Evolutionary conservation across 2,329 filamentous ascomycete species (phyloP).

Genomic region (Phaeosphaeria sp.): DNA sequence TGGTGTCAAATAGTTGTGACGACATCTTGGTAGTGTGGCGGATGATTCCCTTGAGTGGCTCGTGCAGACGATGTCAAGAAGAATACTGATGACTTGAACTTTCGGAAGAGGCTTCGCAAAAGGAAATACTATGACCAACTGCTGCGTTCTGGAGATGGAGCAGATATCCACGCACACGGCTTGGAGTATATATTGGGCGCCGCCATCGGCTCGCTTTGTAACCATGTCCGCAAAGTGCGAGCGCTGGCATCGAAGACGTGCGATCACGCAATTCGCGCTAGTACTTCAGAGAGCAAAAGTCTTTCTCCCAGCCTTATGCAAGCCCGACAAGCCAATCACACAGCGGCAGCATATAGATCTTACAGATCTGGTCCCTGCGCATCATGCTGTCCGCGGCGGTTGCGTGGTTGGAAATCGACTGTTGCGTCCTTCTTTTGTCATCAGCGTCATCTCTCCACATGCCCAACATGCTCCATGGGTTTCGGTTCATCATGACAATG

Average conservation of each 20-base stretch:
- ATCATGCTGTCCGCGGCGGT: constrained; percentile 12
- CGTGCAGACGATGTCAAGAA: constrained; percentile 27
- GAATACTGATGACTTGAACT: background rate
- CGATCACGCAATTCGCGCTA: constrained; percentile 45
- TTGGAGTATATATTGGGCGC: constrained; percentile 37
- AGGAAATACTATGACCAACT: constrained; percentile 28
- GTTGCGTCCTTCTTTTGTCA: constrained; percentile 21
- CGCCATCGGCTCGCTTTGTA: constrained; percentile 40
- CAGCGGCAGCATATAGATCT: constrained; percentile 14
- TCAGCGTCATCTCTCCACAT: constrained; percentile 16
- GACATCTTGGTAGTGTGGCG: constrained; percentile 30
- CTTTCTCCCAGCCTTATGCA: constrained; percentile 28
- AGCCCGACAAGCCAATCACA: constrained; percentile 26
- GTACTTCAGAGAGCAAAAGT: constrained; percentile 29
- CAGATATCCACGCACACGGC: constrained; percentile 18
- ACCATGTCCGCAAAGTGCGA: constrained; percentile 36
- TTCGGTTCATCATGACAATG: constrained; percentile 6
- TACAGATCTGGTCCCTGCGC: constrained; percentile 9
- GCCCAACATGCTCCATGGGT: background rate
- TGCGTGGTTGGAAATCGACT: constrained; percentile 18
- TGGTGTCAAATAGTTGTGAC: constrained; percentile 32
- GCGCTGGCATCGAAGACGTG: constrained; percentile 37
- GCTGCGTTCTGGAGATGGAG: constrained; percentile 25
- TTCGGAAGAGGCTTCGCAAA: background rate
- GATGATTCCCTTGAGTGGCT: constrained; percentile 15